Base-by-base conservation (phyloP, 805 yeast genomes). In the Spathaspora hagerdaliae region DNA sequence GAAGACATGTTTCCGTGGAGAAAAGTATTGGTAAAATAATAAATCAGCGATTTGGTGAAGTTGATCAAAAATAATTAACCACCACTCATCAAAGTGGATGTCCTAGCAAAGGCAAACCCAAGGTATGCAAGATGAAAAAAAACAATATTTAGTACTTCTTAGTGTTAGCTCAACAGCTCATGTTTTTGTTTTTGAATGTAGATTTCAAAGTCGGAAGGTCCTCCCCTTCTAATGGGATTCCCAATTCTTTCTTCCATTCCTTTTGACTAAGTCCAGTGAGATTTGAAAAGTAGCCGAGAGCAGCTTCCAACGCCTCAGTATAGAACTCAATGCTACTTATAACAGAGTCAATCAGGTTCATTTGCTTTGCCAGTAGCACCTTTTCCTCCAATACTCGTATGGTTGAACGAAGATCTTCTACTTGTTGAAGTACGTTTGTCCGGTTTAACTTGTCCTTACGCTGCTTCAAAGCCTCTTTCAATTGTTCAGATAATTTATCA, bases 401-500 rank as follows among this genome's bases (percentile, higher is more conserved):
- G 12, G 12, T 9, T 9, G 12, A 9, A 9, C 5, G 32, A 29
- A 9, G 12, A 9, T 29, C 32, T 9, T 9, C 12, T 11, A 29
- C 9, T 29, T 29, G 32, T 11, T 29, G 32, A 29, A 29, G 32
- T 29, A 5, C 9, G 2, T 9, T 6, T 29, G 9, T 11, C 6
- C 32, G 32, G 5, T 29, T 9, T 9, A 11, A 11, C 9, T 9
- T 29, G 32, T 9, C 12, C 9, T 29, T 11, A 29, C 32, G 32
- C 12, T 29, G 9, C 3, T 3, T 29, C 12, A 29, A 9, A 3
- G 32, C 32, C 2, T 26, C 42, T 7, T 45, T 44, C 6, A 39
- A 15, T 50, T 54, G 48, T 47, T 46, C 35, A 52, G 38, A 54
- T 45, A 49, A 32, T 3, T 29, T 56, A 49, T 12, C 9, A n/a